phyloP scores from a whole-genome alignment of 2,329 filamentous ascomycete species.

The Exserohilum turcica region DNA sequence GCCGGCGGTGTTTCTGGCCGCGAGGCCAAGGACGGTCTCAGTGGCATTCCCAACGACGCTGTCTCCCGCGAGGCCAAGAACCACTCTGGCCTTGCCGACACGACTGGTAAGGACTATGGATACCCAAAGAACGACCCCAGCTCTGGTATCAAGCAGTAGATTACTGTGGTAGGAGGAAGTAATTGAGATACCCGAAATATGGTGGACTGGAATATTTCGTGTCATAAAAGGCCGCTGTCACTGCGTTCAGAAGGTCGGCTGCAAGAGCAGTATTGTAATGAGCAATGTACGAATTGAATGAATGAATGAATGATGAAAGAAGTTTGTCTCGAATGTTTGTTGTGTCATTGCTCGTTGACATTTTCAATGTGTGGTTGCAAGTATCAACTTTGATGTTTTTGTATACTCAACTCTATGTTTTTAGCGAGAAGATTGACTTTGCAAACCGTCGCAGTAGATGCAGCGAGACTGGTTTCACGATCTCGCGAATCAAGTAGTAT shows the following conservation, averaged over 20 bases:
- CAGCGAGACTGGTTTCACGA: not conserved
- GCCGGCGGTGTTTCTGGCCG: constrained; percentile 63
- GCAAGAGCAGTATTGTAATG: constrained; percentile 17
- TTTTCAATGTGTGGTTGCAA: not conserved
- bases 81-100: constrained; percentile 50
- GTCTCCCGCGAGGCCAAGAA: constrained; percentile 54
- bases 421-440: not conserved
- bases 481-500: not conserved
- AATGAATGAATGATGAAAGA: constrained; percentile 13
- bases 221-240: constrained; percentile 8
- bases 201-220: constrained; percentile 11
- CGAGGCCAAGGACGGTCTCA: constrained; percentile 63
- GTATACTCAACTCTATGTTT: not conserved
- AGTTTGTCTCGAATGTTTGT: not conserved
- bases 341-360: not conserved
- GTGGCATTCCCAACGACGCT: constrained; percentile 65
- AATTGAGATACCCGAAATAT: constrained; percentile 8
- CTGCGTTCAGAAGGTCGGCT: constrained; percentile 18
- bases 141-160: constrained; percentile 29
- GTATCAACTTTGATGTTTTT: not conserved
- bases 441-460: not conserved
- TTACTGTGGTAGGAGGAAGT: not conserved
- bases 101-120: constrained; percentile 50
- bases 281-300: constrained; percentile 12
- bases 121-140: constrained; percentile 51